phyloP scores from a whole-genome alignment of 371 early-diverging fungal genomes.

The Mortierella polycephala region DNA sequence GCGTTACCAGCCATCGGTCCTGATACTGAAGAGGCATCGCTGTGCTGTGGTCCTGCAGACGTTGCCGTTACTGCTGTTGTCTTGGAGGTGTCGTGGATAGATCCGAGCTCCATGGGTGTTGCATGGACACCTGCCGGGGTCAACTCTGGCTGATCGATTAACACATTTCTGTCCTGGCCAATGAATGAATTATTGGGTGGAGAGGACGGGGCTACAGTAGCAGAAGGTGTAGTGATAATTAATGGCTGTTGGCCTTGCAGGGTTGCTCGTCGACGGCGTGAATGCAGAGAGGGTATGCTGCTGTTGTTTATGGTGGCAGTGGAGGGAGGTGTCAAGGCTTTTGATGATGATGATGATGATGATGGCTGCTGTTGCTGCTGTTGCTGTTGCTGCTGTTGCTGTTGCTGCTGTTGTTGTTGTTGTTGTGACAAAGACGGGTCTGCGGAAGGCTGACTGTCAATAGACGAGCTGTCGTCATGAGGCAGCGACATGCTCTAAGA shows the following conservation, averaged over 20 bases:
- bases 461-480: too few relatives aligned
- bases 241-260: constrained; percentile 44
- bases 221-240: constrained; percentile 20
- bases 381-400: not conserved
- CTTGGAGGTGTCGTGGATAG: constrained; percentile 12
- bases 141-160: constrained; percentile 39
- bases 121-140: constrained; percentile 21
- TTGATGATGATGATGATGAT: constrained; percentile 10
- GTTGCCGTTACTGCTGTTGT: constrained; percentile 5
- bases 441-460: too few relatives aligned
- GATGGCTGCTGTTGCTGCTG: constrained; percentile 11
- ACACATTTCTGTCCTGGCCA: constrained; percentile 9
- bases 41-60: not conserved
- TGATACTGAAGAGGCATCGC: not conserved
- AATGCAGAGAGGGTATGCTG: constrained; percentile 29
- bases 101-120: constrained; percentile 35
- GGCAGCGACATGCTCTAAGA: too few relatives aligned
- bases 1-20: constrained; percentile 8
- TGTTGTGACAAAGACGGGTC: too few relatives aligned
- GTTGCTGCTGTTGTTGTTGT: not conserved
- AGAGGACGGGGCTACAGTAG: constrained; percentile 2
- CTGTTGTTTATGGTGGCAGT: constrained; percentile 5
- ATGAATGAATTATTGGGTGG: constrained; percentile 1
- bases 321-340: constrained; percentile 2
- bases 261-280: constrained; percentile 48